These are phyloP conservation scores for Aristolochia californica DNA, from an alignment of 164 flowering plant genomes.

Conservation along the genomic window DNA sequence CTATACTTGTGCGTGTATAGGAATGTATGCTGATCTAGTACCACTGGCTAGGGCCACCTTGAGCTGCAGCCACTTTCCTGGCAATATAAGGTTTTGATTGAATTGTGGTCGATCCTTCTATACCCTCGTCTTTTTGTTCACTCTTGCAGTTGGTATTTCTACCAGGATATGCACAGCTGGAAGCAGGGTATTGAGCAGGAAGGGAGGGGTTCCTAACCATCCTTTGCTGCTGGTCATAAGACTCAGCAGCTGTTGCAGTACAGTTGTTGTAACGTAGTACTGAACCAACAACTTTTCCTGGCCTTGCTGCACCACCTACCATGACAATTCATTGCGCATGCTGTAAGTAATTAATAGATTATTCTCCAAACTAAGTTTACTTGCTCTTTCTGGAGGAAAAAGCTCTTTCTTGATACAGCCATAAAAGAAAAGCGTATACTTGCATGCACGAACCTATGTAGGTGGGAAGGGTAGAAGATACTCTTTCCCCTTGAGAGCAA, in stretches of 20 bases:
- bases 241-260: constrained; percentile 45
- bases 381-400: too few relatives aligned
- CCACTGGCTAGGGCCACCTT: constrained; percentile 60
- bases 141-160: constrained; percentile 53
- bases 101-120: constrained; percentile 50
- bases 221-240: constrained; percentile 58
- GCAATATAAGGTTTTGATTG: constrained; percentile 70
- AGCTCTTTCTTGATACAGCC: too few relatives aligned
- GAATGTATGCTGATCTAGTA: constrained; percentile 19
- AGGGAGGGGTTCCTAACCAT: constrained; percentile 40
- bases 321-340: background rate
- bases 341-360: background rate
- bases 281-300: constrained; percentile 82
- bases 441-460: too few relatives aligned
- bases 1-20: background rate
- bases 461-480: too few relatives aligned
- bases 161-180: constrained; percentile 55
- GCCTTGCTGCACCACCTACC: constrained; percentile 63
- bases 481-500: too few relatives aligned
- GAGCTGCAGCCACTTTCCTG: constrained; percentile 80
- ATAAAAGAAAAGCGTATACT: too few relatives aligned
- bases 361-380: background rate
- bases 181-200: constrained; percentile 40
- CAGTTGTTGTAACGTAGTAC: constrained; percentile 67
- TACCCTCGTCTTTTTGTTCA: constrained; percentile 47